phyloP scores from a whole-genome alignment of 2,329 filamentous ascomycete genomes.

The Nakataea oryzae region DNA sequence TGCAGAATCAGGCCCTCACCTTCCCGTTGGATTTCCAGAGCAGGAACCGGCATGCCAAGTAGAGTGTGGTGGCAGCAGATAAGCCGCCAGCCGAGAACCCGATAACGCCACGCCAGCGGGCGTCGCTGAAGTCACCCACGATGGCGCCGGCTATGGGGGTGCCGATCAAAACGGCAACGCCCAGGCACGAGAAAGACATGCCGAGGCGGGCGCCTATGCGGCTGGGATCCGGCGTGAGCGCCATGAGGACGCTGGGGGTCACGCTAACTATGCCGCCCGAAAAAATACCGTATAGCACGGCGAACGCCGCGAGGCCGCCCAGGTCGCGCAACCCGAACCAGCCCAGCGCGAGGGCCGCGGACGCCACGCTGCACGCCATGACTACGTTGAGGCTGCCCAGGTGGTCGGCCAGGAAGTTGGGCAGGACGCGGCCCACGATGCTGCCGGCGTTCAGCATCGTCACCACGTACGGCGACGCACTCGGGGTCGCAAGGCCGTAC shows the following conservation, averaged over 20 bases:
- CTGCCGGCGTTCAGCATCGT: slow-evolving; percentile 32
- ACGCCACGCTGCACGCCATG: slow-evolving; percentile 18
- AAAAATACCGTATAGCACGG: slow-evolving; percentile 19
- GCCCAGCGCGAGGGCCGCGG: slow-evolving; percentile 25
- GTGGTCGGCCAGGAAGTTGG: slow-evolving; percentile 31
- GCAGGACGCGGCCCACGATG: slow-evolving; percentile 32
- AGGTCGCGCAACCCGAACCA: slow-evolving; percentile 21
- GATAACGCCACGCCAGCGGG: slow-evolving; percentile 20
- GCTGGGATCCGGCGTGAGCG: slow-evolving; percentile 23
- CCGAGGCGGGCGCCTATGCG: slow-evolving; percentile 29
- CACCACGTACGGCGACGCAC: slow-evolving; percentile 29
- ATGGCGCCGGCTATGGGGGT: slow-evolving; percentile 40
- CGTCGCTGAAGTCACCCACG: slow-evolving; percentile 16
- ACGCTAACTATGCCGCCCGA: slow-evolving; percentile 24
- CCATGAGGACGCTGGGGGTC: slow-evolving; percentile 27
- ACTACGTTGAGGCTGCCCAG: slow-evolving; percentile 28
- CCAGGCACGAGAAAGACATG: slow-evolving; percentile 23
- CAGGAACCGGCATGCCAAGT: not conserved
- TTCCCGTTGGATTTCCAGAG: not conserved
- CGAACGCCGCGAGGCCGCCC: slow-evolving; percentile 19
- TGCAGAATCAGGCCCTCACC: not conserved
- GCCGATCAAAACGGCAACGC: slow-evolving; percentile 39
- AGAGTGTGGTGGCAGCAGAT: slow-evolving; percentile 38
- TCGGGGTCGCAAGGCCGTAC: slow-evolving; percentile 22
- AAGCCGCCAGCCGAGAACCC: slow-evolving; percentile 50